phyloP scores from a whole-genome alignment of 768 basidiomycete species.

The Suillus subaureus region DNA sequence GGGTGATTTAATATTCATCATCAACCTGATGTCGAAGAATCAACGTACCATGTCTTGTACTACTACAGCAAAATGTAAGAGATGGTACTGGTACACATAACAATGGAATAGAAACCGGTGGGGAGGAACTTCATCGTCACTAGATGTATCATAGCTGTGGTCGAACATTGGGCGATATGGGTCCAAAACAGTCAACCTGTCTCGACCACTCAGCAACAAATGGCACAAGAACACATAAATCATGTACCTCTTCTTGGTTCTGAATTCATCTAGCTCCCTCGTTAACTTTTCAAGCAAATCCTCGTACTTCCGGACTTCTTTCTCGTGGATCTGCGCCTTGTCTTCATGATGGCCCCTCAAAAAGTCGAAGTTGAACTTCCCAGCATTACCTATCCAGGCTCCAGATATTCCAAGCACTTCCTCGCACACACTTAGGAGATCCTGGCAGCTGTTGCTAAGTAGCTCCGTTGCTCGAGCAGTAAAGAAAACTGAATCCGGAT shows the following conservation, averaged over 20 bases:
- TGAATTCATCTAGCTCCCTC: constrained; percentile 47
- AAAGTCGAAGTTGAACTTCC: constrained; percentile 39
- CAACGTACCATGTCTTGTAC: constrained; percentile 38
- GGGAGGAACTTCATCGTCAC: constrained; percentile 48
- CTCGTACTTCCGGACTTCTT: constrained; percentile 40
- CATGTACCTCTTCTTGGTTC: constrained; percentile 50
- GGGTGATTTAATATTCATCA: not conserved
- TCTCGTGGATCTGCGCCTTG: constrained; percentile 33
- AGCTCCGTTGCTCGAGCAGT: constrained; percentile 46
- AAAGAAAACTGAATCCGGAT: constrained; percentile 48
- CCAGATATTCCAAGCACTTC: constrained; percentile 42
- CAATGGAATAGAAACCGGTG: constrained; percentile 76
- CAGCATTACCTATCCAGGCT: constrained; percentile 52
- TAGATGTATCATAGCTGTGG: constrained; percentile 27
- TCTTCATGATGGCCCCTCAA: constrained; percentile 34
- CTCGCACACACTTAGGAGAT: constrained; percentile 49
- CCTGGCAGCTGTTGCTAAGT: constrained; percentile 54
- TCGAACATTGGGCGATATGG: constrained; percentile 61
- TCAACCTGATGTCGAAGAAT: not conserved
- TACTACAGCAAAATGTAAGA: constrained; percentile 39
- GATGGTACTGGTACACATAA: constrained; percentile 68
- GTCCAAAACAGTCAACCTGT: constrained; percentile 51
- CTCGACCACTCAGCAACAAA: constrained; percentile 24
- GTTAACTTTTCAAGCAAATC: constrained; percentile 40
- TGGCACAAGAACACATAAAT: not conserved